A percentile compares a stretch with the other conserved stretches of the same genome.
Conservation (phyloP, 139 green algal genomes). For the Zygnema circumcarinatum region DNA sequence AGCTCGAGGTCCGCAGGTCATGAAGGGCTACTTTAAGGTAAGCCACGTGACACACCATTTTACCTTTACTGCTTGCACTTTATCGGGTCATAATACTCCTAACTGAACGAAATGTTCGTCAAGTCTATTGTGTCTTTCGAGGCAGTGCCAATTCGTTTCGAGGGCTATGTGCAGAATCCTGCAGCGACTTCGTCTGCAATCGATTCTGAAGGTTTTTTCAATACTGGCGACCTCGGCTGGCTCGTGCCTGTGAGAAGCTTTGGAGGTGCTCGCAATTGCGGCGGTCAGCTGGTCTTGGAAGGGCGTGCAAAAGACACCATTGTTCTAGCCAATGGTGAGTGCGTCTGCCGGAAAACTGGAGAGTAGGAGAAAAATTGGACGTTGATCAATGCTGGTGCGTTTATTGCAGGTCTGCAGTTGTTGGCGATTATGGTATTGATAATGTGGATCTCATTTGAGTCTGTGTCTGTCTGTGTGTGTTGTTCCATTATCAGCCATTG, state of each 20-base stretch:
- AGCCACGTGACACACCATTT: background rate
- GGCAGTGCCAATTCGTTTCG: no score
- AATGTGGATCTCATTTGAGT: conserved; percentile 6
- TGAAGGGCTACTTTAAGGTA: conserved; percentile 72
- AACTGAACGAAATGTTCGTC: no score
- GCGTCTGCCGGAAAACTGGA: background rate
- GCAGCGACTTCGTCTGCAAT: conserved; percentile 77
- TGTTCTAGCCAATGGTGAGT: conserved; percentile 74
- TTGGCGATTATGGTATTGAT: background rate
- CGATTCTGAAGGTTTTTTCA: conserved; percentile 91
- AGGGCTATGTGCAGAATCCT: conserved; percentile 78
- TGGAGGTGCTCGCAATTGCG: conserved; percentile 21
- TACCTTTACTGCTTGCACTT: no score
- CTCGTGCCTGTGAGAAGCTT: conserved; percentile 64
- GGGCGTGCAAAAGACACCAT: conserved; percentile 92
- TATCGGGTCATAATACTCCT: no score
- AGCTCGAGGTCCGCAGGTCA: conserved; percentile 79
- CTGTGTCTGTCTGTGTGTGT: no score
- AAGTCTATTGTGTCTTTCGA: no score
- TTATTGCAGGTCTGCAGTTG: no score
- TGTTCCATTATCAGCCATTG: no score
- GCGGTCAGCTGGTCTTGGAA: conserved; percentile 60
- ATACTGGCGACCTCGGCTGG: conserved; percentile 93
- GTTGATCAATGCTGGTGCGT: no score
- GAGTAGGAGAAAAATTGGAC: no score